Percentiles rank a stretch among this genome's conserved stretches.
These are phyloP conservation scores for Barbatosphaeria neglecta DNA, from an alignment of 495 filamentous ascomycete species.

Conservation along the genomic window DNA sequence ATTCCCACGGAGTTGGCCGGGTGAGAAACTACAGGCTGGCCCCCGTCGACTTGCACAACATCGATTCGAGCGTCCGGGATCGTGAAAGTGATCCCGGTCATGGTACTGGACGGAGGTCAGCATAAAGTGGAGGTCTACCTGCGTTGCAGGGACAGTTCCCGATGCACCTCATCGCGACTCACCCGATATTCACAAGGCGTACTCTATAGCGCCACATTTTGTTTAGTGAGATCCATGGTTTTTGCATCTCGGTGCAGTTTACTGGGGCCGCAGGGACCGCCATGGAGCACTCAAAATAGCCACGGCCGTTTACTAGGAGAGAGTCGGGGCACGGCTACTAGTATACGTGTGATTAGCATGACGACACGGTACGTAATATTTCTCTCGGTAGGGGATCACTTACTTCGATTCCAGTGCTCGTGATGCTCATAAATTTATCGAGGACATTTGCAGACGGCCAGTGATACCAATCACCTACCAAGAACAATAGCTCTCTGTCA, in stretches of 20 bases:
- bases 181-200: slow-evolving; percentile 9
- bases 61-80: slow-evolving; percentile 5
- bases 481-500: slow-evolving; percentile 31
- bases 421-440: slow-evolving; percentile 30
- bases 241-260: slow-evolving; percentile 2
- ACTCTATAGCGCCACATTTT: slow-evolving; percentile 5
- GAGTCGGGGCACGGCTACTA: slow-evolving; percentile 50
- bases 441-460: slow-evolving; percentile 18
- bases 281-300: slow-evolving; percentile 36
- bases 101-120: slow-evolving; percentile 6
- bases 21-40: slow-evolving; percentile 16
- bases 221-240: slow-evolving; percentile 3
- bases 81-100: slow-evolving; percentile 3
- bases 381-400: too few species aligned
- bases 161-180: too few species aligned
- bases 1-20: slow-evolving; percentile 25
- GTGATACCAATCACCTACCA: slow-evolving; percentile 47
- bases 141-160: too few species aligned
- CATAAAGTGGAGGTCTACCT: too few species aligned
- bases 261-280: slow-evolving; percentile 1
- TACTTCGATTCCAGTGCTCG: slow-evolving; percentile 29
- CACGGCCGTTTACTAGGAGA: slow-evolving; percentile 58
- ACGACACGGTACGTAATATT: too few species aligned
- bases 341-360: too few species aligned
- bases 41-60: slow-evolving; percentile 21